Percentiles rank a stretch among this genome's conserved stretches.
These are phyloP conservation scores for Butyriboletus loyo DNA, from an alignment of 768 basidiomycete genomes.

Conservation along the genomic window DNA sequence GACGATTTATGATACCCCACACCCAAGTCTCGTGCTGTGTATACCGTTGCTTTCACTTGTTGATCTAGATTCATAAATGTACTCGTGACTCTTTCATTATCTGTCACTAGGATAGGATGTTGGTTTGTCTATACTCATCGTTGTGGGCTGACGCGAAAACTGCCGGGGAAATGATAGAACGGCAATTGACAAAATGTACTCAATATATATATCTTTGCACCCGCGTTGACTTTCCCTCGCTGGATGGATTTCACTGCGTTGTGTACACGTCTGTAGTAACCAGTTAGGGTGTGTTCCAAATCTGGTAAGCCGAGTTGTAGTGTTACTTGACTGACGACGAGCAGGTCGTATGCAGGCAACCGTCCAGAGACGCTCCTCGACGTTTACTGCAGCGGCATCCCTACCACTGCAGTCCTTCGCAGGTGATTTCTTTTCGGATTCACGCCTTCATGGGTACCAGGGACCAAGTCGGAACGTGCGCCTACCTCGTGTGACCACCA, in stretches of 20 bases:
- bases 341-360: conserved; percentile 23
- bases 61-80: not conserved
- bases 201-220: not conserved
- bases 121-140: not conserved
- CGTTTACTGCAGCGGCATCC: conserved; percentile 10
- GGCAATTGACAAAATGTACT: not conserved
- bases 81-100: not conserved
- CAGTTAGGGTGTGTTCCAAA: not conserved
- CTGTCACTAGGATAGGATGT: not conserved
- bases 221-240: not conserved
- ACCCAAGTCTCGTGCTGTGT: not conserved
- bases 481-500: conserved; percentile 54
- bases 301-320: conserved; percentile 1
- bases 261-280: not conserved
- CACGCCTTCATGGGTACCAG: conserved; percentile 42
- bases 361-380: conserved; percentile 27
- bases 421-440: conserved; percentile 39
- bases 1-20: not conserved
- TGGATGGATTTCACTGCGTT: not conserved
- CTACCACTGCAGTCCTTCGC: conserved; percentile 5
- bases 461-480: conserved; percentile 54
- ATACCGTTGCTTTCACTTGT: not conserved
- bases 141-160: not conserved
- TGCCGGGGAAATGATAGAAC: not conserved
- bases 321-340: not conserved